Evolutionary conservation across 345 rosid species (phyloP), one percentile per base, ranked within the genome.

Genomic region (Eucalyptus paniculata): DNA sequence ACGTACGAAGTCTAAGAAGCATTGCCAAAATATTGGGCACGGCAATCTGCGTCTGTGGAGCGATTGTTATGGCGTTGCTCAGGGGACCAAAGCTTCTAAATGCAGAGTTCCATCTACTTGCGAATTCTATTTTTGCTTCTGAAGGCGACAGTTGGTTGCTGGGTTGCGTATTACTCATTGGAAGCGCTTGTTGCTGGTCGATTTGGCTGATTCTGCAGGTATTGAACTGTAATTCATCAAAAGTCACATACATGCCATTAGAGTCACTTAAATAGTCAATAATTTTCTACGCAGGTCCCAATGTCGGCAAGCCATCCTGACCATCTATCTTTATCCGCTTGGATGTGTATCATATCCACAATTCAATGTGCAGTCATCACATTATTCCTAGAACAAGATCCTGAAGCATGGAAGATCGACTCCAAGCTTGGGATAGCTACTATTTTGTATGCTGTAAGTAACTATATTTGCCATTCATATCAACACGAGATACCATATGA

Each of bases 171-270:
- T 92, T 93, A 77, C 92, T 96, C 87, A 94, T 96, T 50, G 94
- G 91, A 88, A 94, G 96, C 89, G 37, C 94, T 56, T 91, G 89
- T 88, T 96, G 94, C 92, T 97, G 99, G 98, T 94, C 98, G 28
- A 67, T 91, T 87, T 95, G 98, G 99, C 90, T 96, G 50, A 94
- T 93, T 91, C 91, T 96, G 54, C 98, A 96, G 97, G 99, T 95
- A 91, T 53, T 87, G 32, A 32, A 67, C 69, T 62, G 53, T 24
- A 34, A 50, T 42, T 34, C 62, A 56, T 77, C 21, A 2, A 34
- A 54, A 32, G 42, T n/a, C 67, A 32, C 65, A 1, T 8, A 2
- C 34, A 65, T 30, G 34, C 32, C 34, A 17, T 10, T 50, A 34
- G 12, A 69, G 56, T 44, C 72, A 50, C 45, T 88, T 23, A 86